Conservation (phyloP, 2,329 filamentous ascomycete species). For the Hymenotorrendiella dingleyae region DNA sequence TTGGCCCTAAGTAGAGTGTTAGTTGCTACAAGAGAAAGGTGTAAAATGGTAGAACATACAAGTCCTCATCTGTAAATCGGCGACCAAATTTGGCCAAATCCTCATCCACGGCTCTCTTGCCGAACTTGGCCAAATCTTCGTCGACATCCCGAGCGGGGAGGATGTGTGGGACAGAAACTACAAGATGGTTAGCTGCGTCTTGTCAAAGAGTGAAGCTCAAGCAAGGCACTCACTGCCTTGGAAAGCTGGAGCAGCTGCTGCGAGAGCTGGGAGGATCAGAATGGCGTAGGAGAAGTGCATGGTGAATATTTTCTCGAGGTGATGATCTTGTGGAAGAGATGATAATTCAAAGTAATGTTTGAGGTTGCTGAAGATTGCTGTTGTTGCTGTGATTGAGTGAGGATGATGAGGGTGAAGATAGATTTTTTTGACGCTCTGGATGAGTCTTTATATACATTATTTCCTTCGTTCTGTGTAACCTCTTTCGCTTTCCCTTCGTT, state of each 20-base stretch:
- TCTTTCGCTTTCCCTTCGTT: too few relatives aligned
- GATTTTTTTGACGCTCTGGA: too few relatives aligned
- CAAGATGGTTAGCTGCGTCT: too few relatives aligned
- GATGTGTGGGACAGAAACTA: neutral
- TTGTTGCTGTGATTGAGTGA: too few relatives aligned
- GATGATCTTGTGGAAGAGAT: neutral
- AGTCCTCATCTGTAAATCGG: neutral
- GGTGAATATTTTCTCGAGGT: neutral
- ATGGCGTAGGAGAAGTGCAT: constrained; percentile 1
- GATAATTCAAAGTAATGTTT: neutral
- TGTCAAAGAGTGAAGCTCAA: too few relatives aligned
- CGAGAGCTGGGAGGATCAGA: neutral
- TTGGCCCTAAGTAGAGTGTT: too few relatives aligned
- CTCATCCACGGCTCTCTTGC: constrained; percentile 2
- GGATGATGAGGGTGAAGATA: too few relatives aligned
- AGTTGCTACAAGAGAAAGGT: too few relatives aligned
- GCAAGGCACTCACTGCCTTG: too few relatives aligned
- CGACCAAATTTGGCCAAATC: constrained; percentile 3
- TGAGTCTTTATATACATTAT: too few relatives aligned
- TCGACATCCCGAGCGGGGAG: neutral
- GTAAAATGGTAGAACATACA: too few relatives aligned
- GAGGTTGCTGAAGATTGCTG: neutral
- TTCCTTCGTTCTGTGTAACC: too few relatives aligned
- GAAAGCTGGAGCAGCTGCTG: neutral
- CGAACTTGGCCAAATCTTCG: constrained; percentile 1